Evolutionary conservation across 495 filamentous ascomycete genomes (phyloP), one percentile per base, ranked within the genome.

Genomic region (Terfezia claveryi): DNA sequence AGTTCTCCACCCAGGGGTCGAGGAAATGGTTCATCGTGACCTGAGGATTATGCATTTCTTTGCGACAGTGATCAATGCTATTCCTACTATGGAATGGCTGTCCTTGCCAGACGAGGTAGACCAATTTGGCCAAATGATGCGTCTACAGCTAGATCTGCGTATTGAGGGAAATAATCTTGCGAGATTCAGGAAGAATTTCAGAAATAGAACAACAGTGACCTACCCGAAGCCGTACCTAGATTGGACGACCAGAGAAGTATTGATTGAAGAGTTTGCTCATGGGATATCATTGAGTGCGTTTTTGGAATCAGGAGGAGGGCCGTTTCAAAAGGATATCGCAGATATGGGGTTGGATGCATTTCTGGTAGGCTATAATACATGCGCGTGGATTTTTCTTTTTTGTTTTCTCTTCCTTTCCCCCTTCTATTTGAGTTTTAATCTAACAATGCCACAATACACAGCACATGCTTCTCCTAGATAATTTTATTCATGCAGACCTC

Each of bases 101-200:
- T 94, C 89, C 2, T 78, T 99, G 37, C 92, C 92, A 0, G 87
- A 94, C 61, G 92, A 99, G 66, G 92, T 94, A 27, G 65, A 72
- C 17, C 87, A 94, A 64, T 99, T 99, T 61, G 89, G 87, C 10
- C 82, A 89, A 63, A 99, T 99, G 92, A 99, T 99, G 92, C 81
- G 82, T 60, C 71, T 96, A 17, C 92, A 99, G 57, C 72, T 99
- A 12, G 92, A 99, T 69, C 72, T 99, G 14, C 82, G 92, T 38
- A 99, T 99, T 55, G 92, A 99, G 63, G 80, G 85, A 1, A 79
- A 87, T 8, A 99, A 99, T 58, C 72, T 99, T 5, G 77, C 78
- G 14, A 79, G 80, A 23, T 99, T 99, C 71, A 82, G 92, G 54
- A 79, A 80, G 56, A 85, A 94, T 59, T 99, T 99, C 74, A 83